Conservation (phyloP, 352 stramenopile genomes). For the Phytopythium chamaehyphon region DNA sequence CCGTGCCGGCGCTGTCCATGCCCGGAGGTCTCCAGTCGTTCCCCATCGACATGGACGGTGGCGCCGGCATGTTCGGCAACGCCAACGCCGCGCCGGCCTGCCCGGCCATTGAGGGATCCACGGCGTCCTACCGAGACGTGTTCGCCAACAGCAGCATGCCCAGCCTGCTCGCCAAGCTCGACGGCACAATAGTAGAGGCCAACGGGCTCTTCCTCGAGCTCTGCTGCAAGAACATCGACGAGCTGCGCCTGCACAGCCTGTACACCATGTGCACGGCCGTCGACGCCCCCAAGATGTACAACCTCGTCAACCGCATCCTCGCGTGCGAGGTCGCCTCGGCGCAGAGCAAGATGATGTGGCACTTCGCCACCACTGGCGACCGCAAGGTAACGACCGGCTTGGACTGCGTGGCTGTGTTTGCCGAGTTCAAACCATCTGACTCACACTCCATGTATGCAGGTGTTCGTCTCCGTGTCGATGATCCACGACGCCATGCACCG, state of each 20-base stretch:
- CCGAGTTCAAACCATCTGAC: too few relatives aligned
- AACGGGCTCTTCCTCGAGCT: constrained; percentile 76
- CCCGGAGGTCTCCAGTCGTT: constrained; percentile 51
- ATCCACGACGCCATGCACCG: constrained; percentile 73
- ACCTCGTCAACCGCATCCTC: constrained; percentile 69
- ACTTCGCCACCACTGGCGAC: constrained; percentile 63
- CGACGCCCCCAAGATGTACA: constrained; percentile 81
- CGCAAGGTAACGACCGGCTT: too few relatives aligned
- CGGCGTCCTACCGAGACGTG: constrained; percentile 66
- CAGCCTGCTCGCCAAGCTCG: constrained; percentile 67
- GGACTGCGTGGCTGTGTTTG: too few relatives aligned
- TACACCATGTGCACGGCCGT: constrained; percentile 79
- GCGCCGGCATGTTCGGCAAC: constrained; percentile 21
- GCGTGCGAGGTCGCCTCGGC: constrained; percentile 72
- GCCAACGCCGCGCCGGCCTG: constrained; percentile 11
- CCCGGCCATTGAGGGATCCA: constrained; percentile 56
- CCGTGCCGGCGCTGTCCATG: constrained; percentile 65
- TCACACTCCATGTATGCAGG: too few relatives aligned
- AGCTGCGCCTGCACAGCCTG: constrained; percentile 68
- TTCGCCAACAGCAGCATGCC: constrained; percentile 79
- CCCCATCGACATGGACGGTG: constrained; percentile 58
- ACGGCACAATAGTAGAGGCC: constrained; percentile 76
- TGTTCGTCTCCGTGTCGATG: constrained; percentile 84
- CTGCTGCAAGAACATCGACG: constrained; percentile 76
- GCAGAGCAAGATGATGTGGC: constrained; percentile 86